Evolutionary conservation across 1,139 yeast genomes (phyloP), one percentile per base, ranked within the genome.

Genomic region (Candida pseudocylindracea): DNA sequence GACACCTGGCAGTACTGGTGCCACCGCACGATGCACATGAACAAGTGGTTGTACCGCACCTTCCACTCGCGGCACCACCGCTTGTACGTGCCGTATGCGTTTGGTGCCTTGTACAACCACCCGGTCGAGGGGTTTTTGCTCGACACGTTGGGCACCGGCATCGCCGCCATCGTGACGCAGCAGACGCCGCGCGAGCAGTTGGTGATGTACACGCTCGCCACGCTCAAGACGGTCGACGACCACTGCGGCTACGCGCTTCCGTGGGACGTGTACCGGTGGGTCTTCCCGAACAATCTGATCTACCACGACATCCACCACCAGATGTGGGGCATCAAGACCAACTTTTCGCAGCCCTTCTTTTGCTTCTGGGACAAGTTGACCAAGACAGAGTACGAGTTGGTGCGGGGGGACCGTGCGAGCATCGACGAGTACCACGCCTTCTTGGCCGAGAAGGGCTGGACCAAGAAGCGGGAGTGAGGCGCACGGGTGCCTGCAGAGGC

Each of bases 231-330:
- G 1, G 94, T 88, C 33, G 98, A 88, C 51, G 98, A 88, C 51
- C 98, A 88, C 53, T 88, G 96, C 53, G 98, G 98, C 12, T 88
- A 85, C 53, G 71, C 83, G 32, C 57, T 88, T 37, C 98, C 96
- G 12, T 78, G 57, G 50, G 98, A 88, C 50, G 71, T 85, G 27
- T 78, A 88, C 60, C 98, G 88, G 56, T 49, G 70, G 30, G 36
- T 85, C 11, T 88, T 88, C 63, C 96, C 96, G 38, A 88, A 88
- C 55, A 85, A 88, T 46, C 80, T 96, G 10, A 76, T 83, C 29
- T 88, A 83, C 51, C 98, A 88, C 49, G 98, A 88, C 53, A 83
- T 88, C 42, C 98, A 88, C 50, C 98, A 88, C 54, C 98, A 88
- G 57, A 70, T 70, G 43, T 88, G 91, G 66, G 98, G 98, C 27